phyloP scores from a whole-genome alignment of 2,329 filamentous ascomycete genomes.

The Thermothelomyces thermophilus region DNA sequence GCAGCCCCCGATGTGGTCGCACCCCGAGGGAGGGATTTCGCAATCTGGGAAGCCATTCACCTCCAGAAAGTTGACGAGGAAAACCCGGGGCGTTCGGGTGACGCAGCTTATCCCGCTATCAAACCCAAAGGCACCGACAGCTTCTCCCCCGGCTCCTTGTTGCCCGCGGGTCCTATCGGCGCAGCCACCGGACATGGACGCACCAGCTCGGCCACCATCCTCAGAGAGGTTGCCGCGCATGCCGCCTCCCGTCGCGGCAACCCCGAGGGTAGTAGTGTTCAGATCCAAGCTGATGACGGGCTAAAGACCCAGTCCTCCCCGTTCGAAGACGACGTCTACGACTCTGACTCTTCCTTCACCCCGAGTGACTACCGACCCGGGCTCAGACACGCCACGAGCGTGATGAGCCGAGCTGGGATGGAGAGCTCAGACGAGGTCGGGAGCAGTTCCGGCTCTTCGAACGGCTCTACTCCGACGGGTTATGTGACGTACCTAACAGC shows the following conservation, averaged over 20 bases:
- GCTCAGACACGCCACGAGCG: too few species aligned
- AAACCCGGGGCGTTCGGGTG: too few species aligned
- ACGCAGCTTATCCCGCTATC: neutral
- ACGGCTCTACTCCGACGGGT: neutral
- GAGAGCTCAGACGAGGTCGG: neutral
- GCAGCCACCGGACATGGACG: neutral
- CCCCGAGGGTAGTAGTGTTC: too few species aligned
- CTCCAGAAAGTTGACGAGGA: too few species aligned
- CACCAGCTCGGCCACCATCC: neutral
- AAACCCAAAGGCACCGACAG: neutral
- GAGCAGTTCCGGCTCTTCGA: too few species aligned
- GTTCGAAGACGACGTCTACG: neutral
- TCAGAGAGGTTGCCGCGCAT: neutral
- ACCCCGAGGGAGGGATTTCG: too few species aligned
- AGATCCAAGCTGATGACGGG: neutral
- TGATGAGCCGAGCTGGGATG: neutral
- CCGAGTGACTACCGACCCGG: neutral
- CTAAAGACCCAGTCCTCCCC: neutral
- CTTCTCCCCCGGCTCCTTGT: too few species aligned
- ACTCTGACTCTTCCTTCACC: conserved; percentile 1
- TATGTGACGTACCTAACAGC: too few species aligned
- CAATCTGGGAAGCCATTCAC: too few species aligned
- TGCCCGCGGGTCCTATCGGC: neutral
- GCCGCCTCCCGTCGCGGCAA: neutral
- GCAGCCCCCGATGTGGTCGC: too few species aligned